phyloP scores from a whole-genome alignment of 1,284 basidiomycete genomes.

The Boletus mariae region DNA sequence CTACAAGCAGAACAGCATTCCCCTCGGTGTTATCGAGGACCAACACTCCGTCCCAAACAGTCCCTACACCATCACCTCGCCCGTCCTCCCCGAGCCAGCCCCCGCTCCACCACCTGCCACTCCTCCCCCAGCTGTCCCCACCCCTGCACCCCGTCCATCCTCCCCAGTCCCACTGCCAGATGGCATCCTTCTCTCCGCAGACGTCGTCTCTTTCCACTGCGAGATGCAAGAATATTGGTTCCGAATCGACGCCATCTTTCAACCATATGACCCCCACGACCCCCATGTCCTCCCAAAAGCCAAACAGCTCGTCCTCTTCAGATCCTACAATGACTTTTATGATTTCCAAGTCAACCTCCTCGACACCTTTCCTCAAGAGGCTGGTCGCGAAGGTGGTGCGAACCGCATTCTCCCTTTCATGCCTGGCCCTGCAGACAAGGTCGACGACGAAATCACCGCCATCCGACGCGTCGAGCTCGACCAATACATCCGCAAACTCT shows the following conservation, averaged over 20 bases:
- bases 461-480: conserved; percentile 83
- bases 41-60: conserved; percentile 41
- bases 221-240: conserved; percentile 99
- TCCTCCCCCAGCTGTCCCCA: conserved; percentile 9
- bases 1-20: conserved; percentile 95
- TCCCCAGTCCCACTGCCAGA: conserved; percentile 58
- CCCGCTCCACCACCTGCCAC: conserved; percentile 14
- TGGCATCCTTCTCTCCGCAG: conserved; percentile 84
- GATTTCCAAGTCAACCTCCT: conserved; percentile 93
- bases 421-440: conserved; percentile 86
- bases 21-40: conserved; percentile 87
- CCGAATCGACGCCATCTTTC: conserved; percentile 85
- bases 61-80: conserved; percentile 35
- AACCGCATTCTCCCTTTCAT: conserved; percentile 89
- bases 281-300: conserved; percentile 57
- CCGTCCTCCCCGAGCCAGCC: conserved; percentile 9
- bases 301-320: conserved; percentile 86
- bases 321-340: conserved; percentile 98
- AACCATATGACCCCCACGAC: conserved; percentile 66
- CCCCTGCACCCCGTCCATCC: conserved; percentile 24
- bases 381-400: conserved; percentile 65
- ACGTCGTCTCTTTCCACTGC: conserved; percentile 93
- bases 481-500: conserved; percentile 82
- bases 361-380: conserved; percentile 84
- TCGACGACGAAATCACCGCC: conserved; percentile 85